These are phyloP conservation scores for Cryptococcus jaspeensis DNA, from an alignment of 1,284 basidiomycete species.

Conservation along the genomic window DNA sequence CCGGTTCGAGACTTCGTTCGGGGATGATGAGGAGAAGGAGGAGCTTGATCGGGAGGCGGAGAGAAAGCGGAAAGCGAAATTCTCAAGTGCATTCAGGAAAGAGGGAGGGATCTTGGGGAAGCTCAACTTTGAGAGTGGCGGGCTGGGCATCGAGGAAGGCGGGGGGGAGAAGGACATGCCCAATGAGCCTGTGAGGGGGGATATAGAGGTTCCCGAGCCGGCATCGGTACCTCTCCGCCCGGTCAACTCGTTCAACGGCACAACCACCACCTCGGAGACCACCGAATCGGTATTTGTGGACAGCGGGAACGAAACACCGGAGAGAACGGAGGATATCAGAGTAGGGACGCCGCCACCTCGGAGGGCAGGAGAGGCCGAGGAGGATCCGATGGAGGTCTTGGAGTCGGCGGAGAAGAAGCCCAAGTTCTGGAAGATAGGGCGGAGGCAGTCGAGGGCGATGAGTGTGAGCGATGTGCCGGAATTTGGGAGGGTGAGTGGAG, in stretches of 20 bases:
- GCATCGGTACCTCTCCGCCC: not conserved
- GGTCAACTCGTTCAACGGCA: not conserved
- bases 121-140: slow-evolving; percentile 21
- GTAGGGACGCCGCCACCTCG: not conserved
- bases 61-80: not conserved
- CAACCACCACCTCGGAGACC: not conserved
- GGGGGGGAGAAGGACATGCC: not conserved
- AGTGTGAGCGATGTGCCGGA: slow-evolving; percentile 4
- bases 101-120: slow-evolving; percentile 32
- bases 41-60: not conserved
- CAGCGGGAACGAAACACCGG: not conserved
- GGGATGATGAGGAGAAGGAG: slow-evolving; percentile 1
- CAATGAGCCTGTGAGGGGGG: not conserved
- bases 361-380: slow-evolving; percentile 1
- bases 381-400: slow-evolving; percentile 21
- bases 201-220: not conserved
- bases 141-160: not conserved
- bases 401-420: slow-evolving; percentile 26
- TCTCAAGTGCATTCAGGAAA: slow-evolving; percentile 15
- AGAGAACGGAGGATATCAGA: not conserved
- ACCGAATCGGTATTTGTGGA: slow-evolving; percentile 6
- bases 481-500: slow-evolving; percentile 9
- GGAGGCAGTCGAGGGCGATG: slow-evolving; percentile 19
- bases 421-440: slow-evolving; percentile 28
- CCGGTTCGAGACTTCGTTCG: not conserved